Percentiles rank a stretch among this genome's conserved stretches.
phyloP scores from a whole-genome alignment of 2,329 filamentous ascomycete species.

The Penicillium fuscoglaucum region DNA sequence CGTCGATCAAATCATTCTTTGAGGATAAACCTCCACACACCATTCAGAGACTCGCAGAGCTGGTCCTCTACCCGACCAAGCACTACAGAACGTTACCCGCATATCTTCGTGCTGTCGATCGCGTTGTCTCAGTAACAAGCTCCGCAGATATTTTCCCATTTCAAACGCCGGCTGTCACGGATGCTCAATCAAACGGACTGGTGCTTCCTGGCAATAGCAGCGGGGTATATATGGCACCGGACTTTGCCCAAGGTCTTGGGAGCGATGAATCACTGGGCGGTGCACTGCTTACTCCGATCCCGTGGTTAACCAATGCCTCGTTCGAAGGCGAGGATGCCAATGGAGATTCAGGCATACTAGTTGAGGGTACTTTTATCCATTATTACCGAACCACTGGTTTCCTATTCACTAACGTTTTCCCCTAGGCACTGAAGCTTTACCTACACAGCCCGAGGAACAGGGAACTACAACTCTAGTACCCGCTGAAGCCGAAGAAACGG shows the following conservation, averaged over 20 bases:
- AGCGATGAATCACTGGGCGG: constrained; percentile 89
- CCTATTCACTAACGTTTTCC: constrained; percentile 1
- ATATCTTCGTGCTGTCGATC: constrained; percentile 87
- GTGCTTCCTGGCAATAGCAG: constrained; percentile 32
- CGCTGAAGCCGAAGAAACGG: constrained; percentile 21
- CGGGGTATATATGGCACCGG: constrained; percentile 35
- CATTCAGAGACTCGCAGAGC: constrained; percentile 85
- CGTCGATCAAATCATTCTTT: constrained; percentile 67
- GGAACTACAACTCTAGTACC: not conserved
- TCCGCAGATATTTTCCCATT: constrained; percentile 79
- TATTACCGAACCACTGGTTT: not conserved
- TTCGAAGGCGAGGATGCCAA: constrained; percentile 28
- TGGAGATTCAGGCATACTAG: constrained; percentile 22
- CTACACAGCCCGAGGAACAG: constrained; percentile 7
- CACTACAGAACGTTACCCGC: constrained; percentile 81
- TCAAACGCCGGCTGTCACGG: constrained; percentile 37
- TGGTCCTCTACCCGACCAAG: constrained; percentile 70
- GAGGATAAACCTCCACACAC: constrained; percentile 79
- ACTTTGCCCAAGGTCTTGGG: constrained; percentile 55
- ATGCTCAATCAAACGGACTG: constrained; percentile 57
- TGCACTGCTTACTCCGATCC: constrained; percentile 87
- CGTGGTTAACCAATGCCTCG: constrained; percentile 66
- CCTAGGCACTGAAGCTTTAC: constrained; percentile 5
- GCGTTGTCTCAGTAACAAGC: constrained; percentile 87
- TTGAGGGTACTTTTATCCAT: constrained; percentile 21